These are phyloP conservation scores for Arbutus unedo DNA, from an alignment of 148 eudicot species.

Conservation along the genomic window DNA sequence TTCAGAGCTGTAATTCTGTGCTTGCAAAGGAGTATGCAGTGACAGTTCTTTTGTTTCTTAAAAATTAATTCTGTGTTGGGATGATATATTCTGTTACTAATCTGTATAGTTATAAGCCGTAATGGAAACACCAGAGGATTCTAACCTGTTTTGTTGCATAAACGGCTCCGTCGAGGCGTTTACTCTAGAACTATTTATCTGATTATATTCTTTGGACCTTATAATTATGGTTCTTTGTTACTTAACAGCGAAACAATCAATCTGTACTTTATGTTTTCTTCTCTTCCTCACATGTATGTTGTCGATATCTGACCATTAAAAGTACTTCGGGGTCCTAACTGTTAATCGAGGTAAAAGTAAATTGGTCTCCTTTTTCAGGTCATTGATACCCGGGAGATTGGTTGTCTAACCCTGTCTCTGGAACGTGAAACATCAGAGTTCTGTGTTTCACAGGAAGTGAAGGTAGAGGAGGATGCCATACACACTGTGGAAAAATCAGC, in stretches of 20 bases:
- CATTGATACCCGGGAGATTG: conserved; percentile 39
- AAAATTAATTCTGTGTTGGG: background rate
- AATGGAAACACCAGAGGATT: background rate
- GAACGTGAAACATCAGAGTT: conserved; percentile 21
- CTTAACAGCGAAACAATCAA: background rate
- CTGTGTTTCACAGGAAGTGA: conserved; percentile 21
- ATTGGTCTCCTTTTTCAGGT: conserved; percentile 42
- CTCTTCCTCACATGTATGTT: background rate
- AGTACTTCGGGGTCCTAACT: background rate
- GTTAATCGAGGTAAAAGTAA: background rate
- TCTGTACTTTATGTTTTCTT: background rate
- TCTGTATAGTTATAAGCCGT: background rate
- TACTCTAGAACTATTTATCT: background rate
- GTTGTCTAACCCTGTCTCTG: conserved; percentile 38
- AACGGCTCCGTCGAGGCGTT: background rate
- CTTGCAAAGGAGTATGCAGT: background rate
- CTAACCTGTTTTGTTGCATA: background rate
- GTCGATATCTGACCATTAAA: background rate
- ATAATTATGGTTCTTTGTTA: background rate
- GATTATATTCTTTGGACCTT: conserved; percentile 3
- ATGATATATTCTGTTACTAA: background rate
- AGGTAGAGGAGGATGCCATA: conserved; percentile 21
- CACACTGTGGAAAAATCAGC: background rate
- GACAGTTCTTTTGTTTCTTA: background rate
- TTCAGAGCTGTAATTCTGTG: background rate